A percentile compares a stretch with the other conserved stretches of the same genome.
Evolutionary conservation across 768 basidiomycete species (phyloP).

Genomic region (Phaffia australis): DNA sequence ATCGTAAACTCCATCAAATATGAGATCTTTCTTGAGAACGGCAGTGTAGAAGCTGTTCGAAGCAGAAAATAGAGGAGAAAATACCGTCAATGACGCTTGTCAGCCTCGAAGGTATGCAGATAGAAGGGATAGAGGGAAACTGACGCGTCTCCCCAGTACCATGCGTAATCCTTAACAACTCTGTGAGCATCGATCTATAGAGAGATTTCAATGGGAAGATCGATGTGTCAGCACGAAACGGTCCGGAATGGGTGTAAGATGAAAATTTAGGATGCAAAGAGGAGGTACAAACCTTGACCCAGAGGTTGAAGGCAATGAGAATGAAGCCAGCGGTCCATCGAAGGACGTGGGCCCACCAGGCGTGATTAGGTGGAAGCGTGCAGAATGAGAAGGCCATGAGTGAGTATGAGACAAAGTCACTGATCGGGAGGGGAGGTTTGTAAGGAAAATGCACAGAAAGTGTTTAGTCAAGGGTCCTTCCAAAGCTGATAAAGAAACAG

Average conservation of each 20-base stretch:
- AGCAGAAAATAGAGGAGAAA: slow-evolving; percentile 24
- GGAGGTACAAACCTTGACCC: slow-evolving; percentile 58
- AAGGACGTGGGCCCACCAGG: slow-evolving; percentile 60
- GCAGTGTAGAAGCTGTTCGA: slow-evolving; percentile 35
- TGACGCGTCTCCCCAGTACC: slow-evolving; percentile 62
- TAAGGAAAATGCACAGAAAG: background rate
- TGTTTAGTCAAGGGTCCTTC: background rate
- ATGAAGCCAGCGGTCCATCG: slow-evolving; percentile 79
- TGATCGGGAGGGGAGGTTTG: slow-evolving; percentile 34
- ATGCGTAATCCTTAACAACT: slow-evolving; percentile 95
- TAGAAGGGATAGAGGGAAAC: background rate
- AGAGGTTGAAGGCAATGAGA: slow-evolving; percentile 87
- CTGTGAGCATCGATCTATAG: slow-evolving; percentile 73
- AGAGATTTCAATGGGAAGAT: background rate
- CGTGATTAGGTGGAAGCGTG: slow-evolving; percentile 68
- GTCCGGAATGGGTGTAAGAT: background rate
- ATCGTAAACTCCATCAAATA: slow-evolving; percentile 98
- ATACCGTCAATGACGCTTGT: background rate
- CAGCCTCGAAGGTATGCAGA: too few species aligned
- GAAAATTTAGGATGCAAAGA: background rate
- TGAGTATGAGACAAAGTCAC: slow-evolving; percentile 37
- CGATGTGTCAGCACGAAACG: background rate
- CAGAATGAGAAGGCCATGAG: slow-evolving; percentile 35
- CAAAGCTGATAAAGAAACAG: background rate
- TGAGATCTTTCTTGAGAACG: slow-evolving; percentile 47